Evolutionary conservation across 2,329 filamentous ascomycete species (phyloP).

Genomic region (Sclerotinia subarctica): DNA sequence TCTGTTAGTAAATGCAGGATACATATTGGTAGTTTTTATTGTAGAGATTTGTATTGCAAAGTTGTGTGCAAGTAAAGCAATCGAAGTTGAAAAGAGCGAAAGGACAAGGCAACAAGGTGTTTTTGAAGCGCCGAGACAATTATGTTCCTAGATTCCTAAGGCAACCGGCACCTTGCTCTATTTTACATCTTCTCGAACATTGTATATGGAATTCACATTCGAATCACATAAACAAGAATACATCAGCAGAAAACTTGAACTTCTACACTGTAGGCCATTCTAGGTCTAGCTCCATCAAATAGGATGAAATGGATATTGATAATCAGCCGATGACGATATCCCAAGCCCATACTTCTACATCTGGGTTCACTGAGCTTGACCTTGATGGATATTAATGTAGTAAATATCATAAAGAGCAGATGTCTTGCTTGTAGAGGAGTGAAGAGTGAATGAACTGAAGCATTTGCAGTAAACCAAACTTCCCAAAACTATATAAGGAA

Average conservation of each 20-base stretch:
- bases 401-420: background rate
- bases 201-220: background rate
- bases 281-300: background rate
- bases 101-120: background rate
- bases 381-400: background rate
- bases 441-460: slow-evolving; percentile 2
- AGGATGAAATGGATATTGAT: background rate
- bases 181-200: background rate
- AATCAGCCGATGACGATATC: slow-evolving; percentile 3
- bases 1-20: slow-evolving; percentile 16
- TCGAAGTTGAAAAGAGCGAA: slow-evolving; percentile 10
- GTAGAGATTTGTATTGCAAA: background rate
- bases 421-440: background rate
- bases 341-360: background rate
- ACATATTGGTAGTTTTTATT: background rate
- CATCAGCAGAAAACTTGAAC: slow-evolving; percentile 6
- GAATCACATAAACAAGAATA: background rate
- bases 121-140: slow-evolving; percentile 2
- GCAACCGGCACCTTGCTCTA: background rate
- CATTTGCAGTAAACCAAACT: background rate
- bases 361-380: background rate
- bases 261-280: background rate
- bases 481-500: background rate
- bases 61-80: background rate
- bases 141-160: background rate